Base-by-base conservation (phyloP, 805 yeast species). In the Cyberlindnera veronae region DNA sequence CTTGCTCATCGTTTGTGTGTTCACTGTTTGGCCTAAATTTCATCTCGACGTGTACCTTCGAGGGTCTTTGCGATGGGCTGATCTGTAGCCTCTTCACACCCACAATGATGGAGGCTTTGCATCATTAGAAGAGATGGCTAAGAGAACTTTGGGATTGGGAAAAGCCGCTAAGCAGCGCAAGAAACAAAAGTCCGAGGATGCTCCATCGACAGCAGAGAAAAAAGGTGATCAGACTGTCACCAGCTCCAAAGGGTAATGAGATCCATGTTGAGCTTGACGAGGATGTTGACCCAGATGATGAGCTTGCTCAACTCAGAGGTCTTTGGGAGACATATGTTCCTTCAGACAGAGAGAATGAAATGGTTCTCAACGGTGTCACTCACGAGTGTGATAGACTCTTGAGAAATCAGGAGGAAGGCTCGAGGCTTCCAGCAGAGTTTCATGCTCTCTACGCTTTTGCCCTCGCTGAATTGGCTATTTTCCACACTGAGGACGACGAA, bases 311-410 rank as follows among this genome's bases (percentile, higher is more conserved):
- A 59, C 63, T 90, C 44, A 66, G 63, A 43, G 95, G 84, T 1
- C 64, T 90, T 29, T 87, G 90, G 84, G 63, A 67, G 13, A 79
- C 86, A 4, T 86, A 77, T 62, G 53, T 64, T 30, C 58, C 66
- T 5, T 69, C 83, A 2, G 77, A 74, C 4, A 74, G 75, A 41
- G 83, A 81, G 17, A 76, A 74, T 48, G 85, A 81, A 55, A 63
- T 79, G 45, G 72, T 84, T 26, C 58, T 84, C 42, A 84, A 89
- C 54, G 97, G 96, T 18, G 72, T 90, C 5, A 74, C 90, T n/a
- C 96, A 90, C 53, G 97, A 91, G 58, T 84, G 95, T 65, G 96
- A 91, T 54, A 66, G 95, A 36, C 59, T 88, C 26, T 68, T 89
- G 48, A 69, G 90, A 57, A 48, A 56, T 32, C 49, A 55, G 28